phyloP scores from a whole-genome alignment of 1,284 basidiomycete genomes.

The Moniliophthora roreri region DNA sequence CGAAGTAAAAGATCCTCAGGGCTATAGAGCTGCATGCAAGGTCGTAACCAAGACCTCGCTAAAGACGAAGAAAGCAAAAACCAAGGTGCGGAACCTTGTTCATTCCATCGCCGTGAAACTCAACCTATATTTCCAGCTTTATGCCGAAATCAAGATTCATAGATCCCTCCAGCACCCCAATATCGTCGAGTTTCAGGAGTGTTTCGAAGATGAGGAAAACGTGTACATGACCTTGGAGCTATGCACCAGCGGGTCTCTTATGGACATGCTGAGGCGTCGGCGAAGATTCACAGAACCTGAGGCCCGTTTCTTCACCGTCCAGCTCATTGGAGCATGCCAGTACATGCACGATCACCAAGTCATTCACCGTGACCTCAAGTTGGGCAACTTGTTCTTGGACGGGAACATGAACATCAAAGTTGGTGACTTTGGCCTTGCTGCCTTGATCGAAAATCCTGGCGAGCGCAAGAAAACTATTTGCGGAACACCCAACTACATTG shows the following conservation, averaged over 20 bases:
- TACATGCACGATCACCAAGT: conserved; percentile 97
- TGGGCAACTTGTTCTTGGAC: conserved; percentile 96
- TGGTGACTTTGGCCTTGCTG: conserved; percentile 96
- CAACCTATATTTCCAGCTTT: conserved; percentile 53
- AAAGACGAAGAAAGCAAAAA: conserved; percentile 90
- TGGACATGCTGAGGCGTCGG: conserved; percentile 91
- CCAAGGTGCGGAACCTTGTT: conserved; percentile 59
- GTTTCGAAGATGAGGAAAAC: conserved; percentile 94
- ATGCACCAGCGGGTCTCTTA: conserved; percentile 83
- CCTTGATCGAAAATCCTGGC: conserved; percentile 93
- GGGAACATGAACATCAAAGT: conserved; percentile 93
- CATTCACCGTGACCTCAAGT: conserved; percentile 95
- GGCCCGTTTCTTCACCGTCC: conserved; percentile 89
- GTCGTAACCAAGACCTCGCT: conserved; percentile 84
- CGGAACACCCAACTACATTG: conserved; percentile 98
- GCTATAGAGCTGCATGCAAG: conserved; percentile 78
- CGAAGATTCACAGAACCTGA: conserved; percentile 92
- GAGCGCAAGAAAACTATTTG: conserved; percentile 99
- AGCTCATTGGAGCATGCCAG: conserved; percentile 93
- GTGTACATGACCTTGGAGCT: conserved; percentile 98
- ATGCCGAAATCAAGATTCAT: conserved; percentile 99
- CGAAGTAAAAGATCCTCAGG: conserved; percentile 74
- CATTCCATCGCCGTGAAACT: neutral
- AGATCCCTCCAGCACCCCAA: conserved; percentile 90
- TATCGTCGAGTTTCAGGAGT: conserved; percentile 90